phyloP scores from a whole-genome alignment of 73 alveolate genomes.

The Tetrahymena elliotti region DNA sequence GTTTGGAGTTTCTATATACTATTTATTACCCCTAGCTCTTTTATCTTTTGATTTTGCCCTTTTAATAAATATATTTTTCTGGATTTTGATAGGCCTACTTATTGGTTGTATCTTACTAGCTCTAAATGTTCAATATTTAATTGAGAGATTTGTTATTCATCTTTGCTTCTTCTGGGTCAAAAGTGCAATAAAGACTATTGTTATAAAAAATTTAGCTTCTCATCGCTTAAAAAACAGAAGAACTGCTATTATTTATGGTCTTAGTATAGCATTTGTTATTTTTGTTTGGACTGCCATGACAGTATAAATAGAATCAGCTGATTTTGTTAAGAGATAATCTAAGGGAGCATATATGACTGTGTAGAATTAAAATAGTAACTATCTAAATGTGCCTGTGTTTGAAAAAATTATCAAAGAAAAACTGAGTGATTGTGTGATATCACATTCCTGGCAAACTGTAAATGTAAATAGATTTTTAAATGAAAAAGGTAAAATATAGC shows the following conservation, averaged over 20 bases:
- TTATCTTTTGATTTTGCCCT: conserved; percentile 74
- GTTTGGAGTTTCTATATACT: conserved; percentile 91
- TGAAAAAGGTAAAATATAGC: background rate
- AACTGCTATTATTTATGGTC: conserved; percentile 84
- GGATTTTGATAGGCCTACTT: conserved; percentile 85
- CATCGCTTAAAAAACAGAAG: conserved; percentile 90
- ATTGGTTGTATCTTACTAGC: conserved; percentile 88
- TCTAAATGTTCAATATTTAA: conserved; percentile 64
- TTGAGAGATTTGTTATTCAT: conserved; percentile 65
- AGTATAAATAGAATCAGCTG: conserved; percentile 55
- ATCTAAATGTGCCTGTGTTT: conserved; percentile 16
- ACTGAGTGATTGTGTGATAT: background rate
- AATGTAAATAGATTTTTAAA: background rate
- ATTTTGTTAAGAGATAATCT: conserved; percentile 41
- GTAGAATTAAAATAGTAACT: background rate
- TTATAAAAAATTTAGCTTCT: conserved; percentile 87
- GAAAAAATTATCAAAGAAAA: conserved; percentile 8
- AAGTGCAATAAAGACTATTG: conserved; percentile 67
- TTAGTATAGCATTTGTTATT: conserved; percentile 83
- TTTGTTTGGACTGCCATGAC: conserved; percentile 74
- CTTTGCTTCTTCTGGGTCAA: conserved; percentile 72
- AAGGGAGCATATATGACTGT: conserved; percentile 29
- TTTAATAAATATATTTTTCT: conserved; percentile 81
- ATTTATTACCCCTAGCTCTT: conserved; percentile 88
- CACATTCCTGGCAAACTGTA: conserved; percentile 6